Percentiles rank a stretch among this genome's conserved stretches.
Conservation (phyloP, 2,329 filamentous ascomycete genomes). For the Drechslerella coelobrocha region DNA sequence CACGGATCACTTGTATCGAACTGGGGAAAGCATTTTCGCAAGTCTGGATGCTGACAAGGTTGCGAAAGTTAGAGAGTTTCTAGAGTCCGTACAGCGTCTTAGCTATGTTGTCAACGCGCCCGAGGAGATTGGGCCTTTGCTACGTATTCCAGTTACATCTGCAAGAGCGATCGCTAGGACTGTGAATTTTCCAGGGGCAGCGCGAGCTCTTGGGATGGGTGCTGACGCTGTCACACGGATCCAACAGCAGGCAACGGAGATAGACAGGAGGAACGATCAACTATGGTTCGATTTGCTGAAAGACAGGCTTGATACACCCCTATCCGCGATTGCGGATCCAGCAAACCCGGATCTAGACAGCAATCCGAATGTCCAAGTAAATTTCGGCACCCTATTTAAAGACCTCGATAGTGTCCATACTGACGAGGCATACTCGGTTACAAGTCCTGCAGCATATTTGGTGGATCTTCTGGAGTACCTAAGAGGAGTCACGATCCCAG, state of each 20-base stretch:
- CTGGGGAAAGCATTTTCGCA: background rate
- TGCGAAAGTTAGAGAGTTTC: background rate
- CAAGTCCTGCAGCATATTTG: constrained; percentile 52
- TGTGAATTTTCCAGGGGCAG: background rate
- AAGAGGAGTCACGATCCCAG: constrained; percentile 19
- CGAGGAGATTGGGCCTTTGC: background rate
- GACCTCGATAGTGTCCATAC: constrained; percentile 28
- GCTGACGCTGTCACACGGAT: background rate
- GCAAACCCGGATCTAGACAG: no score
- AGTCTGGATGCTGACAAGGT: background rate
- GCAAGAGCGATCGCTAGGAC: background rate
- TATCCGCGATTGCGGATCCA: background rate
- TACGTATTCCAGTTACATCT: background rate
- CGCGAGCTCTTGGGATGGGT: background rate
- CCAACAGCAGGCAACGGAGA: background rate
- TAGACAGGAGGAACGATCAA: constrained; percentile 4
- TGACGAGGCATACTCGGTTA: constrained; percentile 51
- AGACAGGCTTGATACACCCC: background rate
- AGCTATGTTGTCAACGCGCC: background rate
- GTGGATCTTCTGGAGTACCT: constrained; percentile 54
- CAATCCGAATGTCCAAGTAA: no score
- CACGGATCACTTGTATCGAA: background rate
- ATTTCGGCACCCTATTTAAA: no score
- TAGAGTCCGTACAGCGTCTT: constrained; percentile 6
- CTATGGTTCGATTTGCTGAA: constrained; percentile 3